Evolutionary conservation across 148 eudicot species (phyloP).

Genomic region (Heliosperma pusillum): DNA sequence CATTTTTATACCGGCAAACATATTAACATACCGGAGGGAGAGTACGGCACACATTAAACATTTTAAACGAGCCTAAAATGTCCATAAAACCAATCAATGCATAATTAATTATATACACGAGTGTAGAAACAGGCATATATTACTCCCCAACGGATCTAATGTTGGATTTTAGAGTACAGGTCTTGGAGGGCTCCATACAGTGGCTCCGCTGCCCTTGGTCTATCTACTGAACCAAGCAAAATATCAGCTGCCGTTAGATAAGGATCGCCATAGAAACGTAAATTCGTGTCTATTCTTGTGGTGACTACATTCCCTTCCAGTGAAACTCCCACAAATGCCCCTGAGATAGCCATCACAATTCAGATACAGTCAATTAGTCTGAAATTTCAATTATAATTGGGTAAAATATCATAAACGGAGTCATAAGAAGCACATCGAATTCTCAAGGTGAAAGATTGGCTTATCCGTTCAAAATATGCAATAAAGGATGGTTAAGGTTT

Average conservation of each 20-base stretch:
- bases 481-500: neutral
- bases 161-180: conserved; percentile 54
- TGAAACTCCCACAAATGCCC: conserved; percentile 97
- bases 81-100: conserved; percentile 7
- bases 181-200: conserved; percentile 71
- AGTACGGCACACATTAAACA: neutral
- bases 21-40: neutral
- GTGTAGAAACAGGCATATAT: neutral
- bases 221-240: conserved; percentile 80
- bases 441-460: neutral
- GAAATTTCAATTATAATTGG: neutral
- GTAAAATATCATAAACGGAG: neutral
- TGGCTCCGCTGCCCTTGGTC: conserved; percentile 95
- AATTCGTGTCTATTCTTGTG: conserved; percentile 85
- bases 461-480: neutral
- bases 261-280: conserved; percentile 92
- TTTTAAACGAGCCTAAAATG: neutral
- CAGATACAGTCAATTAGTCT: neutral
- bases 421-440: neutral
- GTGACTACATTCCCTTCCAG: conserved; percentile 81
- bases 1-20: neutral
- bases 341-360: conserved; percentile 33
- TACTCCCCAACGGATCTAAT: conserved; percentile 15
- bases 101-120: conserved; percentile 21
- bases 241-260: conserved; percentile 86